Conservation (phyloP, 1,284 basidiomycete genomes). For the Microbotryum lychnidis-dioicae region DNA sequence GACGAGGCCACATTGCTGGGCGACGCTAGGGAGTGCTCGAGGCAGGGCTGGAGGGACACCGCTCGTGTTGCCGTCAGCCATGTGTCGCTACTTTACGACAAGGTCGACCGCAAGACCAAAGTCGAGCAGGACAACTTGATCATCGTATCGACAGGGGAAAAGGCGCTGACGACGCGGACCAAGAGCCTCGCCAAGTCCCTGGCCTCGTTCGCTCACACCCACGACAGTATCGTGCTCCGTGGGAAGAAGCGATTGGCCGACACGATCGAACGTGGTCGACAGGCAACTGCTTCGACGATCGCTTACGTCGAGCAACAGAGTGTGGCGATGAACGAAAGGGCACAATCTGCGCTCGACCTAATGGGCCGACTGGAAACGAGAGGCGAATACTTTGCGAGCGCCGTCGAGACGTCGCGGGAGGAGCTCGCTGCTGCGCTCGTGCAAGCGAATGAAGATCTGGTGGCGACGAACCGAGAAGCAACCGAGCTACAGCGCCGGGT, state of each 20-base stretch:
- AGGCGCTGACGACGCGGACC: constrained; percentile 6
- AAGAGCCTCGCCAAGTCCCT: constrained; percentile 5
- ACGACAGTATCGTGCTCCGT: constrained; percentile 6
- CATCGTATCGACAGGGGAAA: constrained; percentile 4
- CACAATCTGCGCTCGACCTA: too few species aligned
- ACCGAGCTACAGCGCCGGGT: too few species aligned
- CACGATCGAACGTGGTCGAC: too few species aligned
- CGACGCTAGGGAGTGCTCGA: constrained; percentile 25
- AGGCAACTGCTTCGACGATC: too few species aligned
- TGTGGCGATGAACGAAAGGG: too few species aligned
- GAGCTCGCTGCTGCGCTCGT: too few species aligned
- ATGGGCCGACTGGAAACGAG: too few species aligned
- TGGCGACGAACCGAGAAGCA: too few species aligned
- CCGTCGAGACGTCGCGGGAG: too few species aligned
- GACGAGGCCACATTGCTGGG: constrained; percentile 25
- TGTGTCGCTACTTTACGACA: not conserved
- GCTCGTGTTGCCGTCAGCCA: constrained; percentile 26
- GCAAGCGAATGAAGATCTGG: too few species aligned
- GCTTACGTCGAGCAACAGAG: too few species aligned
- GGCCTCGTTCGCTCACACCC: constrained; percentile 3
- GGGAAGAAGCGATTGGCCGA: not conserved
- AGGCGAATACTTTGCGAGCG: too few species aligned
- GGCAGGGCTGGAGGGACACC: constrained; percentile 31
- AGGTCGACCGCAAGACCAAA: constrained; percentile 21
- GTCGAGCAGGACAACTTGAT: constrained; percentile 22